Base-by-base conservation (phyloP, 805 yeast genomes). In the Lachancea sp. region DNA sequence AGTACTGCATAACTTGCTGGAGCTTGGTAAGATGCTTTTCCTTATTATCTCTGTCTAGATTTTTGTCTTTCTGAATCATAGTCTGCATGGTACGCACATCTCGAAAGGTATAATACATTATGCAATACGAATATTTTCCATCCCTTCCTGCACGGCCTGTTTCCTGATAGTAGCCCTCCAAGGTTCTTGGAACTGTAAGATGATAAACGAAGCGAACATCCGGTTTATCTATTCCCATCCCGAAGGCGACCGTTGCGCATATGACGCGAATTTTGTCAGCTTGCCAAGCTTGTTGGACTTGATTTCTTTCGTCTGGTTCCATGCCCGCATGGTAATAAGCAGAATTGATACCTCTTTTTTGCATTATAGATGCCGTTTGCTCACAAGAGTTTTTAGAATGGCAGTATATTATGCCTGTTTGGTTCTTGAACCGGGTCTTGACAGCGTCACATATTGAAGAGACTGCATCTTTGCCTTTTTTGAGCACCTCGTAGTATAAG, bases 61-160 rank as follows among this genome's bases (percentile, higher is more conserved):
- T 87, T 43, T 71, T 73, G 59, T 90, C 98, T 46, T 81, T 72
- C 47, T 80, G 81, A 36, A 93, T 89, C 79, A 88, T 75, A 15
- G 79, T 71, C 62, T 84, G 89, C 37, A 93, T 66, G 25, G 79
- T 69, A 46, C 89, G 70, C 0, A 91, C 95, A 66, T 91, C 99
- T 48, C 76, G 75, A 66, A 82, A 83, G 10, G 81, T 75, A 63
- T 84, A 93, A 55, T 78, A 91, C 75, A 91, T 74, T 12, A 88
- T 75, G 66, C 98, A 93, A 46, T 81, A 82, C 1, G 95, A 84
- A 36, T 71, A 77, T 7, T 75, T 67, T 0, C 99, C 98, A 68
- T 93, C 99, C 68, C 99, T 78, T 4, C 99, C 99, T 3, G 98
- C 99, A 65, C 99, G 79, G 7, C 99, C 99, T 1, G 98, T 90